Conservation (phyloP, 441 rosid species). For the Populus hybrid region DNA sequence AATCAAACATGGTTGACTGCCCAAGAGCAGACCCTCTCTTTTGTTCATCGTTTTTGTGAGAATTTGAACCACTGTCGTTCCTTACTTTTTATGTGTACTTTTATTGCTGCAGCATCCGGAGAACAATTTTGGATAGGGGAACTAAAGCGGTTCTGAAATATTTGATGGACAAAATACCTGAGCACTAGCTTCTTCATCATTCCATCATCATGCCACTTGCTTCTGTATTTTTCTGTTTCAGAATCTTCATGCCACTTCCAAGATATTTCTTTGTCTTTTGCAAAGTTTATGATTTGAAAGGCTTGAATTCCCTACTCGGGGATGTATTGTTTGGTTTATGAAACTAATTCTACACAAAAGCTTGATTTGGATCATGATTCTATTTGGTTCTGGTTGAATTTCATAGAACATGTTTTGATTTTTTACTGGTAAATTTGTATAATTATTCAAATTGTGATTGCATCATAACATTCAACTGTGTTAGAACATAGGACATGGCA, state of each 20-base stretch:
- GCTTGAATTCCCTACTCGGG: not conserved
- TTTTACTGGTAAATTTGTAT: not conserved
- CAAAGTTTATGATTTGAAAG: not conserved
- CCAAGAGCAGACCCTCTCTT: not conserved
- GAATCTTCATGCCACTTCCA: not conserved
- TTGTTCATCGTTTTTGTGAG: not conserved
- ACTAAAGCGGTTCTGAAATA: conserved; percentile 81
- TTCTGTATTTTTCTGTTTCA: not conserved
- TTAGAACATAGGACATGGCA: no score
- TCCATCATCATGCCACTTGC: not conserved
- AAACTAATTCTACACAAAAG: not conserved
- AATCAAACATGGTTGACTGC: not conserved
- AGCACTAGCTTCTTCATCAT: conserved; percentile 28
- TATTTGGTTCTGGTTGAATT: not conserved
- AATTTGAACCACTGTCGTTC: not conserved
- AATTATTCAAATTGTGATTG: not conserved
- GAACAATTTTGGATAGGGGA: conserved; percentile 81
- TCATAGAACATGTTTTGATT: not conserved
- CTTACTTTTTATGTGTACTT: not conserved
- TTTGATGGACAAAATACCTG: conserved; percentile 78
- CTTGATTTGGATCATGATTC: not conserved
- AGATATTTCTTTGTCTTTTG: not conserved
- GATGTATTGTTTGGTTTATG: not conserved
- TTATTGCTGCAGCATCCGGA: conserved; percentile 64
- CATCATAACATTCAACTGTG: no score